Conservation (phyloP, 2,329 filamentous ascomycete species). For the Ambrosiella xylebori region DNA sequence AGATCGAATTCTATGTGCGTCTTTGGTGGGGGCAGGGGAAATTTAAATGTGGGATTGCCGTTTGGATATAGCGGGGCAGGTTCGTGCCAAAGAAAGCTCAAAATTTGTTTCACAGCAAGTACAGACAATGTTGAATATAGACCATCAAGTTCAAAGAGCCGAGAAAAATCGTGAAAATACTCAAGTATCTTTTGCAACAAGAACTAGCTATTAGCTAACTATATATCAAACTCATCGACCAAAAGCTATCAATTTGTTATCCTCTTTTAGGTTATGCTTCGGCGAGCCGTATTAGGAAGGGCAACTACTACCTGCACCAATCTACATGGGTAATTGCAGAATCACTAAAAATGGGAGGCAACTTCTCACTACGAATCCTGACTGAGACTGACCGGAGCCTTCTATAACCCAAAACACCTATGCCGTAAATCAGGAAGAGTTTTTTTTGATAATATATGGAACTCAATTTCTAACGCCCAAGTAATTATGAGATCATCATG, state of each 20-base stretch:
- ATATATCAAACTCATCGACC: neutral
- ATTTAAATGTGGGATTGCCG: neutral
- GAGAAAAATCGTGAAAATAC: neutral
- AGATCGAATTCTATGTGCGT: neutral
- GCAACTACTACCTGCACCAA: too few species aligned
- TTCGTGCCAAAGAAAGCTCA: neutral
- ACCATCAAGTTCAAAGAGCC: too few species aligned
- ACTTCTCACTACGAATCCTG: too few species aligned
- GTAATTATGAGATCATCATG: too few species aligned
- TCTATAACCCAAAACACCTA: too few species aligned
- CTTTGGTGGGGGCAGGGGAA: neutral
- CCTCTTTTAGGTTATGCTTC: neutral
- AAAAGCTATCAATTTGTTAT: neutral
- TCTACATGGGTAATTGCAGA: too few species aligned
- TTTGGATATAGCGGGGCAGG: neutral
- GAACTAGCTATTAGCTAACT: neutral
- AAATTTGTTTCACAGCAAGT: neutral
- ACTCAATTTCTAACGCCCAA: too few species aligned
- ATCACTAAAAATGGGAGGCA: too few species aligned
- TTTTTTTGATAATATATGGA: too few species aligned
- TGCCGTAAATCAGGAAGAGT: too few species aligned
- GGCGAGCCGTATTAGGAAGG: neutral
- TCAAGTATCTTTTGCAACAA: neutral
- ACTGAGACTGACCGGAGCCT: too few species aligned
- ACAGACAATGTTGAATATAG: too few species aligned